Base-by-base conservation (phyloP, 176 grass and related monocot species). In the Cocos nucifera region DNA sequence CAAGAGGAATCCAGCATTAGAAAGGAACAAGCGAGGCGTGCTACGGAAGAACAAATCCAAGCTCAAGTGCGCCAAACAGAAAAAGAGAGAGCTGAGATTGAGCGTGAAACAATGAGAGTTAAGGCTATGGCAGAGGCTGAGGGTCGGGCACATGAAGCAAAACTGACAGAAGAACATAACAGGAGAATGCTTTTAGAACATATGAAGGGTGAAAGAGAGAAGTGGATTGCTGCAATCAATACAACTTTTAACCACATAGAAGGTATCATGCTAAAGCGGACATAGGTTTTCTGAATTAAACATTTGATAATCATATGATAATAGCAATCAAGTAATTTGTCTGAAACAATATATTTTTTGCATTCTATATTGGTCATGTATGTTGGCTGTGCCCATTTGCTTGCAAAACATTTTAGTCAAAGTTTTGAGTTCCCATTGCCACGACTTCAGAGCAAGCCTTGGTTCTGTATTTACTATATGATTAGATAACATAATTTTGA, bases 191-290 rank as follows among this genome's bases (percentile, higher is more conserved):
- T 98, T 63, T 1, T 85, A 21, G 84, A 89, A 64, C 25, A 17
- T 20, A 56, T 98, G 76, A 80, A 57, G 51, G 84, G 76, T 5
- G 94, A 98, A 70, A 83, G 56, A 69, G 84, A 98, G 22, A 98
- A 98, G 57, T 98, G 88, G 94, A 51, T 98, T 29, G 77, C 84
- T 78, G 85, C 94, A 55, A 81, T 98, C 67, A 98, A 98, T 73
- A 61, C 85, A 61, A 86, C 88, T n/a, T 98, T 98, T 83, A 78
- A 53, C 3, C 94, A 98, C 49, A 77, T 98, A 57, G 88, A 98
- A 98, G 94, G 88, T 73, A 52, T 85, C 69, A 62, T 73, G 10
- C 35, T 44, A 44, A 44, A 44, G 35, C 10, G 35, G 35, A 44
- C 35, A 14, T 44, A 1, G 10, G 8, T 10, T 44, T 12, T 44